Evolutionary conservation across 2,329 filamentous ascomycete species (phyloP).

Genomic region (Periconia digitata): DNA sequence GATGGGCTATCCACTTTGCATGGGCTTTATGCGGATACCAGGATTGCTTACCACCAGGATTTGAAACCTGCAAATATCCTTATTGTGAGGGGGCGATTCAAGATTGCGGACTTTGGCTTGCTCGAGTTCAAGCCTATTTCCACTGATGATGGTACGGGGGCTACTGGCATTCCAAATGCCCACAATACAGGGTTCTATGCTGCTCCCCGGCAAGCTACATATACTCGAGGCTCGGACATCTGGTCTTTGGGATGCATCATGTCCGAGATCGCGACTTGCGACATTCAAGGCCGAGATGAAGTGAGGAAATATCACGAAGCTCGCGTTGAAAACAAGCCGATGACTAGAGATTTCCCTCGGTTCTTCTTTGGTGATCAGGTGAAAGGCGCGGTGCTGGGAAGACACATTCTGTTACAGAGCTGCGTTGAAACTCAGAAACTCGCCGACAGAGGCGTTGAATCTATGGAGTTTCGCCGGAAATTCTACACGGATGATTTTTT

Average conservation of each 20-base stretch:
- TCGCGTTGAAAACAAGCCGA: conserved; percentile 5
- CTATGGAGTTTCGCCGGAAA: conserved; percentile 5
- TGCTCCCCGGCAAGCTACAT: conserved; percentile 11
- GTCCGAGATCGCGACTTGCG: conserved; percentile 12
- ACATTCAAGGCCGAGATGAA: conserved; percentile 10
- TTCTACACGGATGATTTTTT: conserved; percentile 10
- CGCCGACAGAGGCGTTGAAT: not conserved
- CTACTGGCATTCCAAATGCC: conserved; percentile 11
- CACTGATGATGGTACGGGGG: conserved; percentile 6
- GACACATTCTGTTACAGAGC: conserved; percentile 1
- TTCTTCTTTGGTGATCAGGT: conserved; percentile 8
- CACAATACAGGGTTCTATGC: conserved; percentile 14
- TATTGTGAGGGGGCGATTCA: conserved; percentile 12
- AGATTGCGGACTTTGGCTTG: conserved; percentile 17
- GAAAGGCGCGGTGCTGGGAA: conserved; percentile 7
- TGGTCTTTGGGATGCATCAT: conserved; percentile 15
- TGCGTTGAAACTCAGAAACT: conserved; percentile 1
- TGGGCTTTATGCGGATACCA: conserved; percentile 10
- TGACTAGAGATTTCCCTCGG: conserved; percentile 6
- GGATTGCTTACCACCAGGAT: conserved; percentile 16
- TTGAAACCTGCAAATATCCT: conserved; percentile 17
- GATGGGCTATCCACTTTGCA: conserved; percentile 12
- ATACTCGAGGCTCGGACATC: conserved; percentile 14
- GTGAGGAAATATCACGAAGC: conserved; percentile 9
- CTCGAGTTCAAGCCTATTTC: conserved; percentile 12